Percentiles rank a stretch among this genome's conserved stretches.
Conservation (phyloP, 805 yeast species). For the Soucietia sequanensis region DNA sequence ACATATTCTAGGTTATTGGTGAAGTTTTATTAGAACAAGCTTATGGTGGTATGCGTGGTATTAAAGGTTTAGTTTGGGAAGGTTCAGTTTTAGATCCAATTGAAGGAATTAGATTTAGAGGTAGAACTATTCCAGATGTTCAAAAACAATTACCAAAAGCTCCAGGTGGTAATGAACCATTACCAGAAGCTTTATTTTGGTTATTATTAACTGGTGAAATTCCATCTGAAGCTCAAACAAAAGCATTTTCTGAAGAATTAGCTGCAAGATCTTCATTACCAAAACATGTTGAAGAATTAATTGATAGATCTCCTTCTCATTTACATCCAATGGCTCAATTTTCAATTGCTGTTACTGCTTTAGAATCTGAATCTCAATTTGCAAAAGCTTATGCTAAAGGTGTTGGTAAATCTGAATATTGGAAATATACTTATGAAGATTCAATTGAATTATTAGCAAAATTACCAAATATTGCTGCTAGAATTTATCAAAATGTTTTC, state of each 20-base stretch:
- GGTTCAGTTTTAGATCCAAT: conserved; percentile 74
- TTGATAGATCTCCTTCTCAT: conserved; percentile 62
- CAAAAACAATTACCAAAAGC: conserved; percentile 64
- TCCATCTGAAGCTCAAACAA: conserved; percentile 60
- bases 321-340: conserved; percentile 86
- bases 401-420: conserved; percentile 64
- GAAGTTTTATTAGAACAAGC: conserved; percentile 45
- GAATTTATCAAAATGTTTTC: conserved; percentile 64
- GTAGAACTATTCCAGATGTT: conserved; percentile 70
- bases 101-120: conserved; percentile 78
- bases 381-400: conserved; percentile 73
- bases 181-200: conserved; percentile 81
- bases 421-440: conserved; percentile 78
- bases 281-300: conserved; percentile 54
- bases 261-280: conserved; percentile 69
- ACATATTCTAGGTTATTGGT: conserved; percentile 37
- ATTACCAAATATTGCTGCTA: conserved; percentile 72
- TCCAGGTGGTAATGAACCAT: conserved; percentile 57
- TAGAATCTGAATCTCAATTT: conserved; percentile 68
- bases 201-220: conserved; percentile 70
- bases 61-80: conserved; percentile 75
- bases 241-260: conserved; percentile 55
- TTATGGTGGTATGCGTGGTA: conserved; percentile 80
- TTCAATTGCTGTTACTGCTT: conserved; percentile 70
- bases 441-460: conserved; percentile 66